phyloP scores from a whole-genome alignment of 805 yeast genomes.

The Kluyveromyces starmeri region DNA sequence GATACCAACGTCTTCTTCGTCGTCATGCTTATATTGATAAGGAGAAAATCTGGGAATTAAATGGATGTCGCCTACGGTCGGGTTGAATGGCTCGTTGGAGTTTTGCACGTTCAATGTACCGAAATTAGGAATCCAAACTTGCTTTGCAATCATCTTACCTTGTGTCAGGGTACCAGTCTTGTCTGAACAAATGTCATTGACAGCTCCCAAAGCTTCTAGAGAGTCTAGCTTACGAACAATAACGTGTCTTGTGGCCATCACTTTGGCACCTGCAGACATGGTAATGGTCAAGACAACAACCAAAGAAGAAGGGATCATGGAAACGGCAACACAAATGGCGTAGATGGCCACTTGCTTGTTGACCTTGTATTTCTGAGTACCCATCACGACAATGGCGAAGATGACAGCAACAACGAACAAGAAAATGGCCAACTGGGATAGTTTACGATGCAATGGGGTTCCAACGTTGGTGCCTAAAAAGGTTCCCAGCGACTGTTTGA shows the following conservation, averaged over 20 bases:
- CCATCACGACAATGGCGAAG: constrained; percentile 82
- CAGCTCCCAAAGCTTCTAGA: constrained; percentile 91
- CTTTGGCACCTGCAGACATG: constrained; percentile 86
- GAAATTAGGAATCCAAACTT: constrained; percentile 75
- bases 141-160: constrained; percentile 83
- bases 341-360: constrained; percentile 75
- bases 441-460: constrained; percentile 70
- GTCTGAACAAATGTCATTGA: constrained; percentile 86
- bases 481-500: constrained; percentile 50
- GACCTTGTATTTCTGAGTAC: constrained; percentile 67
- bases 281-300: constrained; percentile 98
- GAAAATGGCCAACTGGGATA: constrained; percentile 67
- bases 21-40: constrained; percentile 22
- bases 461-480: constrained; percentile 71
- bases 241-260: constrained; percentile 93
- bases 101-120: constrained; percentile 53
- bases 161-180: constrained; percentile 87
- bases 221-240: constrained; percentile 89
- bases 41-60: constrained; percentile 64
- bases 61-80: constrained; percentile 86
- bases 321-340: constrained; percentile 92
- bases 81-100: constrained; percentile 75
- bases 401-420: constrained; percentile 72
- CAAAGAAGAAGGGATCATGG: constrained; percentile 97
- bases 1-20: constrained; percentile 25